Evolutionary conservation across 148 eudicot genomes (phyloP).

Genomic region (Euryodendron excelsum): DNA sequence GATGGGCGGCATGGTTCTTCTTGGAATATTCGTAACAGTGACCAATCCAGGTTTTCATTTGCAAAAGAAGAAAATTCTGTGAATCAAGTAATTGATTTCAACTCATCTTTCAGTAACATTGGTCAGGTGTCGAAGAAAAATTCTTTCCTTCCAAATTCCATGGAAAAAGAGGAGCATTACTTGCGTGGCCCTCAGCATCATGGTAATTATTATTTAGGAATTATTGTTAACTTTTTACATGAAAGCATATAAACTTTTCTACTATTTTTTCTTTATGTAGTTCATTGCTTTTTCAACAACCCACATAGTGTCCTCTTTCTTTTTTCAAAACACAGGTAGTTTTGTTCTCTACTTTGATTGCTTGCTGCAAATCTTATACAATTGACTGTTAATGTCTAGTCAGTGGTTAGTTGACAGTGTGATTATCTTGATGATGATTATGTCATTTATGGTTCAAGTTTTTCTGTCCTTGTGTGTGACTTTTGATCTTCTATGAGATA

Average conservation of each 20-base stretch:
- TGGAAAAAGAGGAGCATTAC: slow-evolving; percentile 32
- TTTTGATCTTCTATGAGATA: not conserved
- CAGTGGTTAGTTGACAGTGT: not conserved
- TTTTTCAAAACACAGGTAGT: too few relatives aligned
- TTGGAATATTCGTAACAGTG: slow-evolving; percentile 32
- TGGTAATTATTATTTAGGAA: slow-evolving; percentile 25
- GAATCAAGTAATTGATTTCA: slow-evolving; percentile 23
- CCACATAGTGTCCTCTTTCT: not conserved
- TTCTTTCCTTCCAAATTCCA: slow-evolving; percentile 22
- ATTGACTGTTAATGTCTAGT: not conserved
- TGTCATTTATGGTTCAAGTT: not conserved
- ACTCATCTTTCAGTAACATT: slow-evolving; percentile 17
- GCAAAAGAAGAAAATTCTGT: slow-evolving; percentile 27
- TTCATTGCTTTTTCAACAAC: not conserved
- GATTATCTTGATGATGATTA: not conserved
- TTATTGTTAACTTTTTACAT: not conserved
- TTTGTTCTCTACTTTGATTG: not conserved
- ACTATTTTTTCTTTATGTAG: not conserved
- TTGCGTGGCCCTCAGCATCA: slow-evolving; percentile 28
- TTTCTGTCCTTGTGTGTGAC: not conserved
- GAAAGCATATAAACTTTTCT: not conserved
- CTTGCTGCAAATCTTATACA: not conserved
- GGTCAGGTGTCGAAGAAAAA: slow-evolving; percentile 17
- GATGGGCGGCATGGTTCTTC: slow-evolving; percentile 35
- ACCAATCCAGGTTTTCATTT: slow-evolving; percentile 36